Evolutionary conservation across 371 early-diverging fungal genomes (phyloP), one percentile per base, ranked within the genome.

Genomic region (Mortierella sp.): DNA sequence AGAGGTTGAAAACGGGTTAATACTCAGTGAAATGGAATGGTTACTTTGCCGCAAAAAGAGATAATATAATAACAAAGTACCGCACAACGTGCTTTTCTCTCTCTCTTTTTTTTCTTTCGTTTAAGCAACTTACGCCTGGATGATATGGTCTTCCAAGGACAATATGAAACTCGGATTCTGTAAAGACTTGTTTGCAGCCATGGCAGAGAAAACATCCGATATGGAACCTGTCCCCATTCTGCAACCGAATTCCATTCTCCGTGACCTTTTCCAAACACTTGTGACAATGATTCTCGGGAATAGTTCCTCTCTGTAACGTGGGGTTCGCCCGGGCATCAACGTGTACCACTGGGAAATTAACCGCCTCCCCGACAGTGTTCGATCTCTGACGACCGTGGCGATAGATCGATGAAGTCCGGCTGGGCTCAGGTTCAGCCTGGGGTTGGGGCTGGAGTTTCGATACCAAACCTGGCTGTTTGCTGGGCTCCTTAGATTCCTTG

Each of bases 161-260:
- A 3, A 82, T 66, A 19, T 83, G 81, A 59, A 83, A 84, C 60
- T 84, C 79, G 4, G 87, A 86, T 49, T 90, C 86, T 15, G 87
- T 89, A 54, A 92, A 91, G 26, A 84, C 81, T 42, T 80, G 81
- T 19, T 80, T 79, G 64, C 93, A 92, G 21, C 86, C 89, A 14
- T 86, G 80, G 50, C 93, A 92, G 0, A 84, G 79, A 51, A 92
- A 87, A 65, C 93, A 92, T 9, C 83, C 78, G n/a, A 87, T 86
- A 64, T 92, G 93, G 56, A 86, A 90, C 60, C 79, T 72, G 55
- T 84, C 84, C 23, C 87, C 87, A 49, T 82, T 85, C 37, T 88
- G 83, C 8, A 87, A 68, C 48, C 83, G 80, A 66, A 87, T 83
- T 23, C 85, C 79, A 9, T 82, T 84, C 39, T 84, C 87, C 0